Base-by-base conservation (phyloP, 805 yeast species). In the Candida lessepsii region DNA sequence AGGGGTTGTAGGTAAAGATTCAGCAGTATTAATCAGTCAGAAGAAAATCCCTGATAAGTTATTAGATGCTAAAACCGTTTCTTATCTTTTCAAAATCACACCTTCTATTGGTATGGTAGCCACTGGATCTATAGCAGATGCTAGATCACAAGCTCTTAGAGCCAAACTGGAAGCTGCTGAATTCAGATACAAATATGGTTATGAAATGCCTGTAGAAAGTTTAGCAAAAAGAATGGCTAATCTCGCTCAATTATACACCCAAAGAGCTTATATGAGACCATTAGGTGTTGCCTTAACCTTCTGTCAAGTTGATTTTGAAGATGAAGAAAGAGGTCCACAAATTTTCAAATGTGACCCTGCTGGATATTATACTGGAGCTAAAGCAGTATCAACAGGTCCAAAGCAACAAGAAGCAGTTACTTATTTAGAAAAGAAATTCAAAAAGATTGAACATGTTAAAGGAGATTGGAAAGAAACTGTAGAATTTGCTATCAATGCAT, bases 191-290 rank as follows among this genome's bases (percentile, higher is more conserved):
- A 84, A 86, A 60, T 86, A 87, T 62, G 99, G 99, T 29, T 93
- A 89, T 60, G 96, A 87, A 58, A 90, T 93, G 88, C 98, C 98
- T 2, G 87, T 86, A 47, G 96, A 88, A 58, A 87, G 85, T 19
- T 71, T 90, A 54, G 86, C 96, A 29, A 91, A 91, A 69, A 78
- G 97, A 61, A 83, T 93, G 86, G 98, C 98, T 41, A 93, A 93
- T 61, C 69, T 89, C 58, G 85, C 96, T 36, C 99, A 93, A 71
- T 79, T 93, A 47, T 93, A 89, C 65, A 93, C 99, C 29, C 99
- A 93, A 67, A 78, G 97, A 59, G 98, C 98, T 9, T 91, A 91
- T 65, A 93, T 93, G 98, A 81, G 99, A 65, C 99, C 99, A 18
- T 73, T 89, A 51, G 99, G 99, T 27, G 96, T 91, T 44, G 87